Base-by-base conservation (phyloP, 176 grass and related monocot species). In the Carex littledalei region DNA sequence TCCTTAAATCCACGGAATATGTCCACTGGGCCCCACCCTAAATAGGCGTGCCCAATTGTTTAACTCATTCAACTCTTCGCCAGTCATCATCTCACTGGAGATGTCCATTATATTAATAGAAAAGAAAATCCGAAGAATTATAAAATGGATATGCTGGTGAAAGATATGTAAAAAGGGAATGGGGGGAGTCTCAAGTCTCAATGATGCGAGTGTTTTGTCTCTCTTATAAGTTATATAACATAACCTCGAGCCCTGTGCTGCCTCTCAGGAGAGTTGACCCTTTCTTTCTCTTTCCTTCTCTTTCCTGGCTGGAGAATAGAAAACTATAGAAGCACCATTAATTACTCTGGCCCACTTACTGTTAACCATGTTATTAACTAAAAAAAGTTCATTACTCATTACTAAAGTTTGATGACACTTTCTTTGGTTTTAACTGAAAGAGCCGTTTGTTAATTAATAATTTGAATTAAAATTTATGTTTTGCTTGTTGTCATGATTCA, bases 131-230 rank as follows among this genome's bases (percentile, higher is more conserved):
- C 52, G 12, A 56, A 78, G 2, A n/a, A 32, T 34, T 53, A 31
- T 31, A 34, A 32, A 39, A 81, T 43, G 16, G 17, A 60, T 26
- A 83, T 29, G 59, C 39, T 83, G 81, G 37, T 83, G 81, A 83
- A 83, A 83, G 81, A 83, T 63, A 64, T 61, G 79, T 68, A 83
- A 65, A 83, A 83, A 83, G 47, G 41, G 61, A 13, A 6, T 5
- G 43, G 43, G 43, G 43, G 4, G 43, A 45, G 43, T 45, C 43
- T 45, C 1, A 34, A 66, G 9, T 54, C 45, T 43, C 62, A 83
- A 83, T 83, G 81, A 83, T 83, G 80, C 61, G 50, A 69, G 81
- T 63, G 61, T 83, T 83, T 83, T 83, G 81, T 83, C 81, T 64
- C 43, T 52, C 62, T 18, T 26, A 26, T 26, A 26, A 26, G 26